phyloP scores from a whole-genome alignment of 2,329 filamentous ascomycete genomes.

The Sclerotinia borealis region DNA sequence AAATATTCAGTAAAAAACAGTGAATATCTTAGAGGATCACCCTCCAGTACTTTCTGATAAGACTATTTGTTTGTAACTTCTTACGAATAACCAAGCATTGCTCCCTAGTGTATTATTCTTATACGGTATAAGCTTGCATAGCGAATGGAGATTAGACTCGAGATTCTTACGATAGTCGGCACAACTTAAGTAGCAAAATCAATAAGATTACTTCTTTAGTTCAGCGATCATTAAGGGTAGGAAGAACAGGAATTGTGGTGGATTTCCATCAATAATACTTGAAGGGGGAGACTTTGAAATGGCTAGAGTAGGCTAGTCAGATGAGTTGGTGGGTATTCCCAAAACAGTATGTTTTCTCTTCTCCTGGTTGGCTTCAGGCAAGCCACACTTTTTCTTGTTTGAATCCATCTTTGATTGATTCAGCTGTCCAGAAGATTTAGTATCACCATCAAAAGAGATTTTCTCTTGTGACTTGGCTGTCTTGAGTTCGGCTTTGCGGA shows the following conservation, averaged over 20 bases:
- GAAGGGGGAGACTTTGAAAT: constrained; percentile 16
- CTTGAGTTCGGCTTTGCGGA: constrained; percentile 17
- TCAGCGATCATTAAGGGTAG: background rate
- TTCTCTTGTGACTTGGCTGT: background rate
- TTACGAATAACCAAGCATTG: constrained; percentile 22
- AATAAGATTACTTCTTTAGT: background rate
- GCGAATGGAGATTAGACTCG: background rate
- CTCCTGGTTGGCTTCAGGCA: background rate
- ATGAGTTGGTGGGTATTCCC: constrained; percentile 8
- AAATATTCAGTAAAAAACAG: too few relatives aligned
- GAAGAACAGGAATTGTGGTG: constrained; percentile 11
- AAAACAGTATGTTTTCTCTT: background rate
- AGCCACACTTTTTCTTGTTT: constrained; percentile 3
- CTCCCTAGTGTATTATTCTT: constrained; percentile 14
- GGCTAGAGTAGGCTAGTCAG: constrained; percentile 22
- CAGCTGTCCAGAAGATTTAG: background rate
- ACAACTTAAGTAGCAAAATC: background rate
- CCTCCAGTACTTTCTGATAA: background rate
- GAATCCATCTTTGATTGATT: background rate
- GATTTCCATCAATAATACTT: constrained; percentile 21
- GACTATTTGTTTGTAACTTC: constrained; percentile 12
- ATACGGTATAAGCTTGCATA: constrained; percentile 9
- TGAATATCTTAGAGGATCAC: too few relatives aligned
- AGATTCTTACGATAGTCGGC: constrained; percentile 11
- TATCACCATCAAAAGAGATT: background rate